These are phyloP conservation scores for Leishmania mexicana DNA, from an alignment of 208 protist species.

Conservation along the genomic window DNA sequence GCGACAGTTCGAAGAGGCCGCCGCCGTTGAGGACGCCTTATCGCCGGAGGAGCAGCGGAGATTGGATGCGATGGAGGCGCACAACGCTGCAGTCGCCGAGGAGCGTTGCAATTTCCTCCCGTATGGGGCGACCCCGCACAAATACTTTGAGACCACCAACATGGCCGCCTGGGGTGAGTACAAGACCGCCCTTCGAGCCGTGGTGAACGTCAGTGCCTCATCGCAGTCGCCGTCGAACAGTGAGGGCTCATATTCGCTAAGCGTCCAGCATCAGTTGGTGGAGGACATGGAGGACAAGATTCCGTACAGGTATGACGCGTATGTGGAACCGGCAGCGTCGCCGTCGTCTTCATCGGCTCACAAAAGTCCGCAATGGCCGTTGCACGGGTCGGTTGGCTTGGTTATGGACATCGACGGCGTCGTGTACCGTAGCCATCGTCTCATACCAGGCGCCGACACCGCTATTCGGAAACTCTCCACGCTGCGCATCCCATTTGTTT, in stretches of 20 bases:
- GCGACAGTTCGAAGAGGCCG: conserved; percentile 33
- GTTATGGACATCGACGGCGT: conserved; percentile 91
- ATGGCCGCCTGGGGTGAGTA: conserved; percentile 89
- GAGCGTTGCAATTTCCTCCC: conserved; percentile 72
- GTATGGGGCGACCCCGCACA: conserved; percentile 63
- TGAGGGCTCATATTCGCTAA: conserved; percentile 40
- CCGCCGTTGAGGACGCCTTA: conserved; percentile 25
- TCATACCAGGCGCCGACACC: conserved; percentile 73
- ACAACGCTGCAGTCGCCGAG: conserved; percentile 47
- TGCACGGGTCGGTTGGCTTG: conserved; percentile 77
- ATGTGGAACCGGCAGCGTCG: conserved; percentile 25
- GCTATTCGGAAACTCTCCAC: conserved; percentile 65
- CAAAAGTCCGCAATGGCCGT: conserved; percentile 46
- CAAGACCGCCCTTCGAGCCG: conserved; percentile 23
- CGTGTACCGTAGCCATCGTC: conserved; percentile 57
- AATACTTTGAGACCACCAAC: conserved; percentile 62
- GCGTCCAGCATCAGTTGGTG: conserved; percentile 44
- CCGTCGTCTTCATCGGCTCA: background rate
- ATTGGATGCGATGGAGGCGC: conserved; percentile 47
- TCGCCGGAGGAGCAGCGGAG: conserved; percentile 52
- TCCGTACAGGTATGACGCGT: conserved; percentile 72
- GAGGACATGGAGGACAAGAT: conserved; percentile 71
- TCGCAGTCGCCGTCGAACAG: background rate
- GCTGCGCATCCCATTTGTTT: conserved; percentile 79
- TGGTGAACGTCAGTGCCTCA: background rate